Conservation (phyloP, 495 filamentous ascomycete species). For the Aspergillus kassunensis region DNA sequence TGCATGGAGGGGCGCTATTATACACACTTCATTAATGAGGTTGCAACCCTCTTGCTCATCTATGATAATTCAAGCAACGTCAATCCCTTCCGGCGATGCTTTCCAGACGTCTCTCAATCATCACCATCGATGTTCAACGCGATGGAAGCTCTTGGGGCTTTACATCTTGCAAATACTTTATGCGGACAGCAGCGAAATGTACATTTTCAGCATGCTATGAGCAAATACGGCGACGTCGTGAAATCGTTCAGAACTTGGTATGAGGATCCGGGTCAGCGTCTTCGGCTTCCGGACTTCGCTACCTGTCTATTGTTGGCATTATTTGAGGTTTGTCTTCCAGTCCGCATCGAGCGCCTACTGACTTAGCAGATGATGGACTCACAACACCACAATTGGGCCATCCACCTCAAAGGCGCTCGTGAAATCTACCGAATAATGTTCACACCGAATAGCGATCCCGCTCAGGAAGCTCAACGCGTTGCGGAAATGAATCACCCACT, state of each 20-base stretch:
- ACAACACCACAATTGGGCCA: constrained; percentile 38
- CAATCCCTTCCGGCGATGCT: constrained; percentile 36
- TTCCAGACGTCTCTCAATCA: constrained; percentile 35
- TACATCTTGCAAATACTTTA: constrained; percentile 42
- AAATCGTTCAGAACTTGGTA: constrained; percentile 33
- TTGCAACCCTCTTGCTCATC: constrained; percentile 36
- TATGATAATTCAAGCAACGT: constrained; percentile 34
- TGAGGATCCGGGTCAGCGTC: constrained; percentile 23
- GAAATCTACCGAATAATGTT: constrained; percentile 41
- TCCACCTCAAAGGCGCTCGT: constrained; percentile 40
- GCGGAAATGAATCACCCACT: constrained; percentile 37
- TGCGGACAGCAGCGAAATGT: constrained; percentile 28
- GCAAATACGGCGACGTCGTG: constrained; percentile 38
- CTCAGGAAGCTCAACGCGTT: constrained; percentile 29
- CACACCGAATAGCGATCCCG: constrained; percentile 25
- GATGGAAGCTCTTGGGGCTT: constrained; percentile 42
- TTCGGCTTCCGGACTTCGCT: constrained; percentile 35
- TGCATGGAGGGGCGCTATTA: constrained; percentile 33
- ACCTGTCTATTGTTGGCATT: constrained; percentile 38
- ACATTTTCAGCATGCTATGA: constrained; percentile 42
- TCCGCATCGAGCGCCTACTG: background rate
- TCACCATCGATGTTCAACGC: constrained; percentile 38
- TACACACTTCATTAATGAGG: constrained; percentile 35
- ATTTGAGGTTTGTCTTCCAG: constrained; percentile 30
- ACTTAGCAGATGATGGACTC: constrained; percentile 42